phyloP scores from a whole-genome alignment of 495 filamentous ascomycete genomes.

The Collariella sp. region DNA sequence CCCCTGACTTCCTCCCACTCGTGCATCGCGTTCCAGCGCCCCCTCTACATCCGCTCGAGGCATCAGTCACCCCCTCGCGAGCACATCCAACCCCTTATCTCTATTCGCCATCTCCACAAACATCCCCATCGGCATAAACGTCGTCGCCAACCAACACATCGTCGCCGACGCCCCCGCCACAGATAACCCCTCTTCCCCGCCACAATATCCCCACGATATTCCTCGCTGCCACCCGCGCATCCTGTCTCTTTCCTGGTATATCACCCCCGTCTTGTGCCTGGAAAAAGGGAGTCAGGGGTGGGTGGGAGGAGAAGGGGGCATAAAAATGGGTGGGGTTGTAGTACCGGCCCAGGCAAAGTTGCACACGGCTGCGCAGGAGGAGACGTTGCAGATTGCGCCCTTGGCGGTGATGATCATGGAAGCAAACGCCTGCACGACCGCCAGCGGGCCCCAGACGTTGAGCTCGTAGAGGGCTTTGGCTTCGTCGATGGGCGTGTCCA shows the following conservation, averaged over 20 bases:
- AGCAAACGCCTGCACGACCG: conserved; percentile 47
- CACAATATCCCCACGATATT: background rate
- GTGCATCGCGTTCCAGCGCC: no score
- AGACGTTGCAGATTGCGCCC: no score
- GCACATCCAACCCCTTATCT: background rate
- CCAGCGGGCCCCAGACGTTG: conserved; percentile 47
- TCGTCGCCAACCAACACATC: background rate
- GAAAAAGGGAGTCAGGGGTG: no score
- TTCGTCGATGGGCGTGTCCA: conserved; percentile 40
- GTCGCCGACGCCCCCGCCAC: background rate
- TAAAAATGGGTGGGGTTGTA: no score
- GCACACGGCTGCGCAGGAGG: no score
- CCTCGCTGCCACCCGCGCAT: background rate
- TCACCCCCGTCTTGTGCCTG: background rate
- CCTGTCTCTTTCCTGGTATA: background rate
- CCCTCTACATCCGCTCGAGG: no score
- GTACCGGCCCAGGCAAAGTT: no score
- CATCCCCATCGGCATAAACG: background rate
- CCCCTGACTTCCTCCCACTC: no score
- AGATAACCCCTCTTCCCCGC: background rate
- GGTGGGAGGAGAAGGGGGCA: no score
- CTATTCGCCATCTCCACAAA: background rate
- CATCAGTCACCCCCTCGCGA: no score
- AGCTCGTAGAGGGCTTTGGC: conserved; percentile 41
- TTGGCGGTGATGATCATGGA: conserved; percentile 23